phyloP scores from a whole-genome alignment of 192 early-diverging fungal genomes.

The Gryganskiella cystojenkinii region DNA sequence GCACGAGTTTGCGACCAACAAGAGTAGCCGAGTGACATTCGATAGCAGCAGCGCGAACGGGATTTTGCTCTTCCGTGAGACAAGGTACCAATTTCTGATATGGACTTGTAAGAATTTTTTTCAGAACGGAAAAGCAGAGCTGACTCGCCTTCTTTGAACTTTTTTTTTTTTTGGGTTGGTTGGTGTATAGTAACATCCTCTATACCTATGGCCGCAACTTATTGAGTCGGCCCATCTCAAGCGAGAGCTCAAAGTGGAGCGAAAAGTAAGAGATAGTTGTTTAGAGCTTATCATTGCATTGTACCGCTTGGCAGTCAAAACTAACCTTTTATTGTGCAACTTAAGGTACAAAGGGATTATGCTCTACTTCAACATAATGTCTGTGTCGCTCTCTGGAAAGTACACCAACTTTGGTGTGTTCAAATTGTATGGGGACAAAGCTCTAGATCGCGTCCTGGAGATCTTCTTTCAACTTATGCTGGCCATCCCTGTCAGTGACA shows the following conservation, averaged over 20 bases:
- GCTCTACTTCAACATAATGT: constrained; percentile 80
- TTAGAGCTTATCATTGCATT: background rate
- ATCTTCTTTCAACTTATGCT: constrained; percentile 78
- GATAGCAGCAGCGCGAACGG: constrained; percentile 89
- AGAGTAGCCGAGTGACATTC: constrained; percentile 82
- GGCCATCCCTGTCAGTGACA: constrained; percentile 76
- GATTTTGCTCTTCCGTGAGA: constrained; percentile 91
- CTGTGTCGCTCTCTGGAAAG: constrained; percentile 76
- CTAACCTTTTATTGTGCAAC: background rate
- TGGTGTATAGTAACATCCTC: constrained; percentile 29
- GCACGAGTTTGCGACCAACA: constrained; percentile 85
- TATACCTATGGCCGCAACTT: constrained; percentile 28
- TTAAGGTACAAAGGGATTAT: constrained; percentile 79
- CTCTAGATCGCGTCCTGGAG: constrained; percentile 75
- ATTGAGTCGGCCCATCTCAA: constrained; percentile 10
- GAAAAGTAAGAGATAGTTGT: constrained; percentile 25
- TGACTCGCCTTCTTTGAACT: background rate
- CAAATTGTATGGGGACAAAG: constrained; percentile 84
- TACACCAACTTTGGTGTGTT: constrained; percentile 94
- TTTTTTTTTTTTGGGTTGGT: too few relatives aligned
- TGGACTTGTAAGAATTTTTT: too few relatives aligned
- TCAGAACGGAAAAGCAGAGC: too few relatives aligned
- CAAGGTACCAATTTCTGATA: too few relatives aligned
- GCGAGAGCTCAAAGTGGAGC: constrained; percentile 19
- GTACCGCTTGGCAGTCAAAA: background rate